Base-by-base conservation (phyloP, 345 rosid genomes). In the Viola odorata region DNA sequence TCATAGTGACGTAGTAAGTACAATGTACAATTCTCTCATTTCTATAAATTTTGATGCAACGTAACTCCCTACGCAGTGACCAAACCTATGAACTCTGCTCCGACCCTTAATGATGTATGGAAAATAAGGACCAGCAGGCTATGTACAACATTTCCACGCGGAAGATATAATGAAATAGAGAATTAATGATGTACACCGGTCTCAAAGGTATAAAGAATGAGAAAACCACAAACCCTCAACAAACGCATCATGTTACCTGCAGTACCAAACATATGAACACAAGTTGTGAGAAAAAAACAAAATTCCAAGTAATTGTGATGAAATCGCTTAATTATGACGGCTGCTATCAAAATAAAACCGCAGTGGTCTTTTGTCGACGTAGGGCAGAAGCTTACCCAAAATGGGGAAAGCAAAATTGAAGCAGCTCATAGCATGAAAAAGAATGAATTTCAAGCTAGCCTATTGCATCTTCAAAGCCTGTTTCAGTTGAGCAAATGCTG, bases 401-500 rank as follows among this genome's bases (percentile, higher is more conserved):
- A 62, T 45, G 48, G 41, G 8, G 38, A 17, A 45, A 13, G 50
- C 48, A 61, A 50, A 55, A 41, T 55, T 55, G 62, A 16, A 47
- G 61, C 9, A 57, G 36, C 37, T 53, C 41, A 62, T 37, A 63
- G 32, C 32, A 2, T 23, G 1, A 23, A 53, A 16, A 15, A 39
- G 57, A 5, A 37, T 15, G 50, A 39, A 37, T 17, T 6, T 0
- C 38, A 32, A 37, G 32, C 23, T 23, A 9, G 41, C 50, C 78
- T 85, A 88, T 3, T 80, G 80, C 78, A 94, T 82, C 83, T 90
- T 90, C 76, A 90, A 75, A 15, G 92, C 99, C 75, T 88, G 88
- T 77, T 94, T 90, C 78, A 94, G 72, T 77, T 90, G 97, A 50
- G 88, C 76, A 51, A 90, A 72, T 59, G 97, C 82, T 3, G 99